These are phyloP conservation scores for Lanmaoa rubissima DNA, from an alignment of 768 basidiomycete species.

Conservation along the genomic window DNA sequence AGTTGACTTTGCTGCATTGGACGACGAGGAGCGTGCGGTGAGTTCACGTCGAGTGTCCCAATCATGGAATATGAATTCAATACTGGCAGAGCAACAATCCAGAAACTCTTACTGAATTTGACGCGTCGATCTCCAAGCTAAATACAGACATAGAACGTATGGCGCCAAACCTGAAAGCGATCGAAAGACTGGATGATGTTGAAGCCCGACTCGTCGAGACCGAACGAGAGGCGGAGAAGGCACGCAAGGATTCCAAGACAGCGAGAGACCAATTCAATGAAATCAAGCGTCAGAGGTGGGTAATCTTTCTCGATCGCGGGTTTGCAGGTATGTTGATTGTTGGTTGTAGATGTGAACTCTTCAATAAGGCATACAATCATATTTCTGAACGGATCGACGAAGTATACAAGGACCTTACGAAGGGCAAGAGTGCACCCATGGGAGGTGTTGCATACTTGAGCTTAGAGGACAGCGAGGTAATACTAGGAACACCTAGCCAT, in stretches of 20 bases:
- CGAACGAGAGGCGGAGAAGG: slow-evolving; percentile 89
- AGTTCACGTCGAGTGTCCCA: slow-evolving; percentile 12
- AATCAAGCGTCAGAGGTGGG: slow-evolving; percentile 76
- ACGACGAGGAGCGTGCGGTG: slow-evolving; percentile 73
- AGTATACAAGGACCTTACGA: slow-evolving; percentile 97
- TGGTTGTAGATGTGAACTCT: slow-evolving; percentile 61
- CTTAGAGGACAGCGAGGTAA: slow-evolving; percentile 92
- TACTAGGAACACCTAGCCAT: slow-evolving; percentile 29
- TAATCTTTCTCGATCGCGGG: not conserved
- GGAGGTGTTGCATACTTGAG: slow-evolving; percentile 96
- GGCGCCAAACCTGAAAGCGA: slow-evolving; percentile 96
- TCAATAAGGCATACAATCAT: slow-evolving; percentile 95
- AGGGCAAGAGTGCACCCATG: slow-evolving; percentile 89
- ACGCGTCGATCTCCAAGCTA: slow-evolving; percentile 67
- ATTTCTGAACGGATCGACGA: slow-evolving; percentile 93
- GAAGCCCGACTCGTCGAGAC: slow-evolving; percentile 83
- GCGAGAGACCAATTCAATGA: slow-evolving; percentile 94
- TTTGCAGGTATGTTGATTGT: not conserved
- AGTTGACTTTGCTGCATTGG: slow-evolving; percentile 75
- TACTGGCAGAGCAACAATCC: slow-evolving; percentile 53
- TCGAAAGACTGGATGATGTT: slow-evolving; percentile 84
- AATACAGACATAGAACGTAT: slow-evolving; percentile 84
- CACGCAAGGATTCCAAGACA: slow-evolving; percentile 81
- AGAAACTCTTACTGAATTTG: slow-evolving; percentile 68
- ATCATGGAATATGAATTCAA: not conserved